Conservation (phyloP, 768 basidiomycete genomes). For the Lactarius trivialis region DNA sequence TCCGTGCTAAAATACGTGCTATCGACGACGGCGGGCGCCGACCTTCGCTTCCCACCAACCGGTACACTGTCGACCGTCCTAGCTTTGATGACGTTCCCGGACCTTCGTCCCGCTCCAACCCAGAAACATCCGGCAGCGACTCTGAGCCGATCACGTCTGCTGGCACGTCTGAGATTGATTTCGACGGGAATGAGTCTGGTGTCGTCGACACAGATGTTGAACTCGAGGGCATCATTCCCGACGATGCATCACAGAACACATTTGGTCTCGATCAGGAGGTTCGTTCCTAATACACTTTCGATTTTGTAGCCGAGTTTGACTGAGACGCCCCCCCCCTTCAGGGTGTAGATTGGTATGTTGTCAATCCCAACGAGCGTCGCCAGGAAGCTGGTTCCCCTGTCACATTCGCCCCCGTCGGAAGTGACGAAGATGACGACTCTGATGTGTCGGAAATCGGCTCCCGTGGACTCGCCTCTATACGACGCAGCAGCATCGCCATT, state of each 20-base stretch:
- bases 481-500: slow-evolving; percentile 17
- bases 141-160: slow-evolving; percentile 11
- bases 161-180: slow-evolving; percentile 10
- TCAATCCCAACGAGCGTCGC: slow-evolving; percentile 14
- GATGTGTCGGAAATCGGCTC: slow-evolving; percentile 15
- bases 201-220: neutral
- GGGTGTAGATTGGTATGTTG: slow-evolving; percentile 16
- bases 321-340: slow-evolving; percentile 1
- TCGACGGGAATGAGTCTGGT: slow-evolving; percentile 9
- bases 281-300: neutral
- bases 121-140: slow-evolving; percentile 10
- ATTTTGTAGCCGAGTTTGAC: slow-evolving; percentile 6
- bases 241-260: slow-evolving; percentile 3
- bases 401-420: slow-evolving; percentile 7
- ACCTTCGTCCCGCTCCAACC: slow-evolving; percentile 1
- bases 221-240: neutral
- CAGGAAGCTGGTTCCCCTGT: slow-evolving; percentile 17
- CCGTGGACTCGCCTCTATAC: slow-evolving; percentile 12
- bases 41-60: slow-evolving; percentile 37
- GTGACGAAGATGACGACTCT: slow-evolving; percentile 16
- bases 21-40: slow-evolving; percentile 38
- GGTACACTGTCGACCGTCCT: slow-evolving; percentile 19
- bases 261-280: slow-evolving; percentile 14
- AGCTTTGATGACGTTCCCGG: neutral
- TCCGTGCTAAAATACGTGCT: slow-evolving; percentile 37